phyloP scores from a whole-genome alignment of 306 rosid genomes.

The Delonix regia region DNA sequence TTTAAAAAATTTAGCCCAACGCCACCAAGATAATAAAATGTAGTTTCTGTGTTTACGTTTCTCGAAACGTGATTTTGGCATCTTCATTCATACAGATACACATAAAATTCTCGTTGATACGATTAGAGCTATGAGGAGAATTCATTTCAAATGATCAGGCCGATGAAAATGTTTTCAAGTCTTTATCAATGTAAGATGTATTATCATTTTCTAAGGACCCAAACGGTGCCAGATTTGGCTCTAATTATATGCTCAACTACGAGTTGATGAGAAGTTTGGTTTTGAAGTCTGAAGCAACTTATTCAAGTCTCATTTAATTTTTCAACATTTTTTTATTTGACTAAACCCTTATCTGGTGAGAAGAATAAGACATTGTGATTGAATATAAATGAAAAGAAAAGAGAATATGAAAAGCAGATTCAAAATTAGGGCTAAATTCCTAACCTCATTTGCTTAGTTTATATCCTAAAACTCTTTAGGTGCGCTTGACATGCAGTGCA shows the following conservation, averaged over 20 bases:
- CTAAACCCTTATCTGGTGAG: no score
- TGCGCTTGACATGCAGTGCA: not conserved
- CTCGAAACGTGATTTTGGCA: no score
- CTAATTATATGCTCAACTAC: not conserved
- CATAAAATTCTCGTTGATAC: no score
- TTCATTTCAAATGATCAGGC: no score
- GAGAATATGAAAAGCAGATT: not conserved
- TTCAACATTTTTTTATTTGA: not conserved
- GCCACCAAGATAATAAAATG: no score
- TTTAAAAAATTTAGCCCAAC: no score
- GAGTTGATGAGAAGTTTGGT: not conserved
- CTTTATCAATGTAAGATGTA: no score
- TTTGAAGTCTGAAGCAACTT: not conserved
- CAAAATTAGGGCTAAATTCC: not conserved
- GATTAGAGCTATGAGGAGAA: no score
- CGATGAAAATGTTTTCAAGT: no score
- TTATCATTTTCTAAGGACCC: not conserved
- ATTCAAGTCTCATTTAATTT: not conserved
- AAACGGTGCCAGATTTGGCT: not conserved
- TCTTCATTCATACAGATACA: no score
- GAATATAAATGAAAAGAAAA: not conserved
- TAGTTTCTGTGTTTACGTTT: no score
- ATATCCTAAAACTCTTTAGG: slow-evolving; percentile 24
- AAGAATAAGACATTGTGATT: not conserved
- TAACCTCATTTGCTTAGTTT: slow-evolving; percentile 10